A percentile compares a stretch with the other conserved stretches of the same genome.
Evolutionary conservation across 352 stramenopile genomes (phyloP).

Genomic region (Phytophthora pluvialis): DNA sequence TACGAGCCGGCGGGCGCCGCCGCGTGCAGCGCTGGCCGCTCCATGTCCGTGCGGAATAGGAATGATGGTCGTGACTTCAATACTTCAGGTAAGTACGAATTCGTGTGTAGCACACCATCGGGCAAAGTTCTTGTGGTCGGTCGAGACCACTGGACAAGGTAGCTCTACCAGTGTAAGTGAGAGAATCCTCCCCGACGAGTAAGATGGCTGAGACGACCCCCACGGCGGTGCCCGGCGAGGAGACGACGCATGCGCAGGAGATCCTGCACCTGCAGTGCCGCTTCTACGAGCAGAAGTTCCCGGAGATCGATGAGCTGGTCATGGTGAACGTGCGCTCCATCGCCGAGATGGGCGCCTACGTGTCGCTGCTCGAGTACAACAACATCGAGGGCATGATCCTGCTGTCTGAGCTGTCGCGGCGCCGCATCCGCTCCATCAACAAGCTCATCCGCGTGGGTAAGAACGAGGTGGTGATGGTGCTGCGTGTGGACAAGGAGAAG

Average conservation of each 20-base stretch:
- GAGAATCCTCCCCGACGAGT: constrained; percentile 22
- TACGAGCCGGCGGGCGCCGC: neutral
- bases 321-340: constrained; percentile 97
- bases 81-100: constrained; percentile 12
- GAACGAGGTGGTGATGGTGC: constrained; percentile 99
- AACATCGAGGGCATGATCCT: constrained; percentile 99
- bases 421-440: constrained; percentile 99
- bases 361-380: constrained; percentile 99
- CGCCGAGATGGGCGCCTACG: constrained; percentile 99
- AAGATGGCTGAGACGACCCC: constrained; percentile 40
- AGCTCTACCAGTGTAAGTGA: constrained; percentile 10
- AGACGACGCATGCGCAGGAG: constrained; percentile 62
- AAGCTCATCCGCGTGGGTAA: constrained; percentile 99
- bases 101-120: constrained; percentile 4
- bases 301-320: constrained; percentile 98
- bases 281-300: constrained; percentile 94
- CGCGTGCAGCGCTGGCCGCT: neutral
- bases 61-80: constrained; percentile 36
- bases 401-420: constrained; percentile 97
- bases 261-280: constrained; percentile 86
- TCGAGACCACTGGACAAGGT: constrained; percentile 8
- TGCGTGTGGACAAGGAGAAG: constrained; percentile 99
- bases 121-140: constrained; percentile 24
- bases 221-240: constrained; percentile 41
- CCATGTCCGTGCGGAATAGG: neutral